Evolutionary conservation across 176 grass and related monocot genomes (phyloP).

Genomic region (Poa pratensis): DNA sequence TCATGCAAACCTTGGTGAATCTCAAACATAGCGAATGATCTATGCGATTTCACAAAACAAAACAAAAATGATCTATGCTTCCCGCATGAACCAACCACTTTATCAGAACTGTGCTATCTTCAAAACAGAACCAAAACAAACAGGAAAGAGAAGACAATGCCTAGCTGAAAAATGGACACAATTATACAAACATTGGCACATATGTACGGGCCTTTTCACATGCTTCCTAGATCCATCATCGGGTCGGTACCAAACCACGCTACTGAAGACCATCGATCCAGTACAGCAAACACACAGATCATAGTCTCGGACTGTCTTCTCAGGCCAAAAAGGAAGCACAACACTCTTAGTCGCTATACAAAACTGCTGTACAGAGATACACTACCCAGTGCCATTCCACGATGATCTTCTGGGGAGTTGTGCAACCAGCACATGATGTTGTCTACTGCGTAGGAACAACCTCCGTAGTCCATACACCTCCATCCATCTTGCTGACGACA

Average conservation of each 20-base stretch:
- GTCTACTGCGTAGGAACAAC: conserved; percentile 12
- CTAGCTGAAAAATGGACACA: background rate
- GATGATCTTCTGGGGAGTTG: conserved; percentile 1
- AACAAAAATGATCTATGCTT: background rate
- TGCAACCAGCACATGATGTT: background rate
- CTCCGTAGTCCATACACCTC: background rate
- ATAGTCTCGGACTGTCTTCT: conserved; percentile 7
- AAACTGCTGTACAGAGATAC: background rate
- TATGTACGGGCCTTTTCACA: background rate
- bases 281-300: conserved; percentile 3
- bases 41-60: background rate
- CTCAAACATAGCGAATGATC: background rate
- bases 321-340: background rate
- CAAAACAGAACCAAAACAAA: conserved; percentile 4
- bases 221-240: conserved; percentile 3
- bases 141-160: background rate
- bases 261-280: conserved; percentile 25
- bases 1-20: background rate
- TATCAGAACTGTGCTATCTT: background rate
- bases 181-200: background rate
- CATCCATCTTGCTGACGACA: background rate
- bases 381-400: background rate
- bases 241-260: background rate
- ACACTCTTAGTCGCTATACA: background rate
- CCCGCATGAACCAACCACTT: background rate